Evolutionary conservation across 169 alveolate genomes (phyloP).

Genomic region (Cystoisospora suis): DNA sequence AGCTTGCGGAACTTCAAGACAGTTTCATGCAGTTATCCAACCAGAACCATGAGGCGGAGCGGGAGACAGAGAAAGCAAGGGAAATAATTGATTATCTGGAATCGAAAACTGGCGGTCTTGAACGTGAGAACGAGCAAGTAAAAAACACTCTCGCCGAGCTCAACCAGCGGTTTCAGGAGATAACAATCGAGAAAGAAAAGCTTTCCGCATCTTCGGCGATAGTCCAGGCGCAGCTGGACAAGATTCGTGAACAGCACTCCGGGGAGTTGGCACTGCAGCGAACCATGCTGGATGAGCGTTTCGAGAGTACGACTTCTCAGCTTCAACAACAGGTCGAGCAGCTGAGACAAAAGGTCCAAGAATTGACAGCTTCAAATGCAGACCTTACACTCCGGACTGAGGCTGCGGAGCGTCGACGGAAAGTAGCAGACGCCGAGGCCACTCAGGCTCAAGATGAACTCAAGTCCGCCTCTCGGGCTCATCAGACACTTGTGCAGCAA

Average conservation of each 20-base stretch:
- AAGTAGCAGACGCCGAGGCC: conserved; percentile 60
- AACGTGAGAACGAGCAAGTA: conserved; percentile 41
- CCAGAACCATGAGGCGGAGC: conserved; percentile 43
- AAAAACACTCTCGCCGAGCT: conserved; percentile 20
- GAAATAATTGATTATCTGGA: conserved; percentile 63
- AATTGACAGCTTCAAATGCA: conserved; percentile 30
- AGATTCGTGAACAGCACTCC: conserved; percentile 59
- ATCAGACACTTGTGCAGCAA: conserved; percentile 56
- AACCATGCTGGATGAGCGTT: conserved; percentile 38
- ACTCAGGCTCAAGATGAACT: conserved; percentile 56
- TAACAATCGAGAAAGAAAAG: conserved; percentile 43
- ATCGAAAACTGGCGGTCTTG: conserved; percentile 3
- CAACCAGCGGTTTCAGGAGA: conserved; percentile 48
- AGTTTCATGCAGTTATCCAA: conserved; percentile 11
- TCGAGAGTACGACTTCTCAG: conserved; percentile 38
- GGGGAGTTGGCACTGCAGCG: conserved; percentile 40
- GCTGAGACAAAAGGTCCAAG: conserved; percentile 38
- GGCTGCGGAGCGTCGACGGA: conserved; percentile 53
- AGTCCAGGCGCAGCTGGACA: conserved; percentile 51
- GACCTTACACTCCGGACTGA: conserved; percentile 58
- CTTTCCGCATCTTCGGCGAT: conserved; percentile 45
- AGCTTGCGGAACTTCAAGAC: conserved; percentile 54
- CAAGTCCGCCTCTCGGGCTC: conserved; percentile 27
- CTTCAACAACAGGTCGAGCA: conserved; percentile 55
- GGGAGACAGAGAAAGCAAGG: conserved; percentile 57